These are phyloP conservation scores for Lactifluus volemus DNA, from an alignment of 768 basidiomycete genomes.

Conservation along the genomic window DNA sequence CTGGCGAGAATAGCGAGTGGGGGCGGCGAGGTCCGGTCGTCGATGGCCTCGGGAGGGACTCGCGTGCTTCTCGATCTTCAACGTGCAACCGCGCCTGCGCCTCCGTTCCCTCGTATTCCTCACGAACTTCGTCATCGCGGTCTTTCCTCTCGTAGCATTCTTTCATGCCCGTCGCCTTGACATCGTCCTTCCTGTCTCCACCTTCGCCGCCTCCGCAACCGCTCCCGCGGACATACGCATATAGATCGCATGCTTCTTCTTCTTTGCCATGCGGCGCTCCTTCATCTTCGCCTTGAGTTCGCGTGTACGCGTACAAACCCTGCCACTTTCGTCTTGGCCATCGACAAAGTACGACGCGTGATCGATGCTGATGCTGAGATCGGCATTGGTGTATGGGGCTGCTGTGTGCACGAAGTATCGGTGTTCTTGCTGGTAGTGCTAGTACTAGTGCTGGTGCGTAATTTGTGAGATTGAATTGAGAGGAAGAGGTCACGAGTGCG, in stretches of 20 bases:
- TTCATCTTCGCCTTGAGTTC: neutral
- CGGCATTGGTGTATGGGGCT: neutral
- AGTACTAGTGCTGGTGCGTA: neutral
- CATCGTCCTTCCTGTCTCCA: neutral
- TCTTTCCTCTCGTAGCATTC: neutral
- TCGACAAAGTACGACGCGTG: neutral
- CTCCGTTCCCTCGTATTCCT: neutral
- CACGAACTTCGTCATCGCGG: neutral
- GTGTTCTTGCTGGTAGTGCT: neutral
- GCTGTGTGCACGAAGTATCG: neutral
- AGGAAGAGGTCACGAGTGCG: slow-evolving; percentile 8
- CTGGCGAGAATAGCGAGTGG: neutral
- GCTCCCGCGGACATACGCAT: neutral
- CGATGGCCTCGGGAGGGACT: neutral
- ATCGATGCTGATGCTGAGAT: neutral
- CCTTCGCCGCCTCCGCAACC: neutral
- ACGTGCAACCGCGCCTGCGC: neutral
- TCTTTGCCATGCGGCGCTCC: neutral
- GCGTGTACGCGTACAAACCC: neutral
- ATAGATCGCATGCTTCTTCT: neutral
- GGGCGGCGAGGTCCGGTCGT: neutral
- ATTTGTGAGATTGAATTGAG: neutral
- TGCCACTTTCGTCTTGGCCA: neutral
- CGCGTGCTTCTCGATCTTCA: neutral
- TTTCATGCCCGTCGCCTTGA: neutral